Evolutionary conservation across 495 filamentous ascomycete species (phyloP), one percentile per base, ranked within the genome.

Genomic region (Neurospora intermedia): DNA sequence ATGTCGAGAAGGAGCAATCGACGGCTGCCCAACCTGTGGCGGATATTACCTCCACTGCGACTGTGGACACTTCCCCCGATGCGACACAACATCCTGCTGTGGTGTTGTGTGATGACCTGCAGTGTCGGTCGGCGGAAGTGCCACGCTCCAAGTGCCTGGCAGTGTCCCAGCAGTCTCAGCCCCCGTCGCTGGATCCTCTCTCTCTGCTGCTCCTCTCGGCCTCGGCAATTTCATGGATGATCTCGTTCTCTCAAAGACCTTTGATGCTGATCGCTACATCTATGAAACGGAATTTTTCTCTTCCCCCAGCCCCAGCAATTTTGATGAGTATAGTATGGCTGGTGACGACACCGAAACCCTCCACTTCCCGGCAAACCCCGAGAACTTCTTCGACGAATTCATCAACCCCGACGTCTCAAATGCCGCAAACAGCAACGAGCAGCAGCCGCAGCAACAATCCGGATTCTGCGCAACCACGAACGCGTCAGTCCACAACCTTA

Each of bases 11-110:
- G 54, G 71, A 78, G 46, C 70, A 73, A 40, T 59, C 66, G 46
- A 42, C 71, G 3, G 77, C 75, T 42, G 75, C 78, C 69, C 45
- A 78, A 9, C 73, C 76, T 46, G 74, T 74, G 74, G 76, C 75
- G 43, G 75, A 75, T 38, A 71, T 76, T 69, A 69, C 81, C 69
- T 70, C 80, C 77, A 80, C 81, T 76, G 10, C 43, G 69, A 45
- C 72, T 41, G 73, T 71, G 72, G 87, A 87, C 83, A 87, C 88
- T 86, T 90, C 91, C 85, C 86, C 91, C 88, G 93, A 96, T 87
- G 83, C 88, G 96, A 94, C 94, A 98, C 95, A 97, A 97, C 95
- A 97, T 97, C 93, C 96, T 97, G 96, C 96, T 87, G 95, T 88
- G 94, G 90, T 97, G 94, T 97, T 98, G 95, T 98, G 93, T 87